Evolutionary conservation across 192 early-diverging fungal species (phyloP), one percentile per base, ranked within the genome.

Genomic region (Spizellomyces sp.): DNA sequence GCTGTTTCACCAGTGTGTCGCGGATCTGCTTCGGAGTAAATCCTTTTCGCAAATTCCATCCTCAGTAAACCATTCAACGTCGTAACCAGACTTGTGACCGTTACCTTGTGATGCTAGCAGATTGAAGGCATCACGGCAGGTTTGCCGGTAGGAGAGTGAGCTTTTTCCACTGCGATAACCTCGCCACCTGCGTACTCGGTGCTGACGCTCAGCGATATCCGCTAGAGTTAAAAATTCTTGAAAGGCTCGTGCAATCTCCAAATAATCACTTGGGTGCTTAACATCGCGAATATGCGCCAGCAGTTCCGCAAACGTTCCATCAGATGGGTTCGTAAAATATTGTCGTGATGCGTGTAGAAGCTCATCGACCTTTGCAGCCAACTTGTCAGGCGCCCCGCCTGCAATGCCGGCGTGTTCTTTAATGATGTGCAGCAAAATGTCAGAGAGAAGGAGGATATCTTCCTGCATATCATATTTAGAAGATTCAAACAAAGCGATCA

Each of bases 121-220:
- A 55, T 59, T 9, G 45, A 78, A 78, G 8, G 76, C 76, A 55
- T 78, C 76, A 3, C 50, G 48, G 48, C 75, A 73, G 8, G 76
- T 78, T 48, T 78, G 76, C 9, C 70, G 50, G 67, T 72, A 78
- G 9, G 45, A 62, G 43, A 78, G 63, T 10, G 66, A 61, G 17
- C 45, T 59, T 55, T 78, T 69, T 43, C 76, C 76, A 14, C 76
- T 57, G 46, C 76, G 66, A 52, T 78, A 78, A 22, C 70, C 76
- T 22, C 76, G 76, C 76, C 76, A 78, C 36, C 76, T 17, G 9
- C 76, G 57, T 12, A 78, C 69, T 9, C 76, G 55, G 54, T 78
- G 76, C 60, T 78, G 76, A 54, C 76, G 76, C 46, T 78, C 76
- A 15, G 76, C 76, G 54, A 78, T 67, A 15, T 78, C 71, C 8